Conservation (phyloP, 129 eudicot genomes). For the Silybum marianum region DNA sequence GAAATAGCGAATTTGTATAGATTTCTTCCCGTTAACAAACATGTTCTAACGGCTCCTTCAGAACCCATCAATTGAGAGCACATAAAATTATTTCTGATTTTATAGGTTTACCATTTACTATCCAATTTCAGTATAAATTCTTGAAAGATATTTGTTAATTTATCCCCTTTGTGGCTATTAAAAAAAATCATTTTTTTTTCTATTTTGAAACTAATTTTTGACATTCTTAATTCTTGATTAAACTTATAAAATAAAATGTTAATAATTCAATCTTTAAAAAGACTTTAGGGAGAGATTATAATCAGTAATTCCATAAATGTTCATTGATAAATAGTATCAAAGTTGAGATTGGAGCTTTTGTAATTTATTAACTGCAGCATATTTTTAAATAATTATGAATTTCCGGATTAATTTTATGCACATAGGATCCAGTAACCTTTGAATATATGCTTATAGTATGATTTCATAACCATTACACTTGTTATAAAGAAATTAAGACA, state of each 20-base stretch:
- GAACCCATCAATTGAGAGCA: slow-evolving; percentile 10
- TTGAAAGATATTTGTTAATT: not conserved
- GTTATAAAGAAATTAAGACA: too few species aligned
- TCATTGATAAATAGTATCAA: not conserved
- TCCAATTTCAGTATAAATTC: slow-evolving; percentile 1
- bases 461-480: too few species aligned
- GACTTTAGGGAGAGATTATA: not conserved
- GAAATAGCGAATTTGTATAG: not conserved
- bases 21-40: slow-evolving; percentile 11
- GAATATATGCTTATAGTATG: too few species aligned
- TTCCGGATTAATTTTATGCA: not conserved
- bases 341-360: not conserved
- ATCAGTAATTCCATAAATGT: not conserved
- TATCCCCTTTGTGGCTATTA: not conserved
- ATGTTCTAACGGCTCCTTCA: slow-evolving; percentile 18
- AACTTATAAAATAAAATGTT: not conserved
- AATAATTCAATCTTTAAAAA: not conserved
- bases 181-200: not conserved
- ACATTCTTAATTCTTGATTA: not conserved
- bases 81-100: not conserved
- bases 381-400: too few species aligned
- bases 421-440: not conserved
- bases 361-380: not conserved
- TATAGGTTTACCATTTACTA: not conserved
- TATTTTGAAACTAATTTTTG: not conserved